These are phyloP conservation scores for Ambrosia trifida DNA, from an alignment of 129 eudicot genomes.

Conservation along the genomic window DNA sequence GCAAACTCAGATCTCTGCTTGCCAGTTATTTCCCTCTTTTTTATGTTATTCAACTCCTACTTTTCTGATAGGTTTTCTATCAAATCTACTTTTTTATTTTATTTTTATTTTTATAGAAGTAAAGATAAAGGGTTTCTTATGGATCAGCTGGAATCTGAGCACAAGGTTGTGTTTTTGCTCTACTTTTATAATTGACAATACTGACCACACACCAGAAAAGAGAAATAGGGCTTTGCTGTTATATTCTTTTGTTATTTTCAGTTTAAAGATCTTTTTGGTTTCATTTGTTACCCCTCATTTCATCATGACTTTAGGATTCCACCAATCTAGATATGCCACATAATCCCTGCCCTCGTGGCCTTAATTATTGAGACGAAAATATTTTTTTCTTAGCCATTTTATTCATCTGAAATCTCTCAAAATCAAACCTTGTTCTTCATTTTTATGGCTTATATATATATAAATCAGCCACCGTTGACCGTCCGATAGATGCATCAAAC, in stretches of 20 bases:
- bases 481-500: background rate
- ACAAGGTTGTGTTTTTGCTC: background rate
- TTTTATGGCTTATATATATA: background rate
- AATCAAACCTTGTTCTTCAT: conserved; percentile 16
- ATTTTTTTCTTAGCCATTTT: conserved; percentile 3
- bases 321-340: conserved; percentile 39
- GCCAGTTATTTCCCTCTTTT: background rate
- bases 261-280: conserved; percentile 32
- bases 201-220: conserved; percentile 22
- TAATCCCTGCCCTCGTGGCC: conserved; percentile 37
- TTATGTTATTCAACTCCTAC: background rate
- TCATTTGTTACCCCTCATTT: conserved; percentile 28
- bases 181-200: conserved; percentile 2
- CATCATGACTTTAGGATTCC: conserved; percentile 20
- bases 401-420: conserved; percentile 4
- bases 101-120: no score
- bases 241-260: conserved; percentile 17
- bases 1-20: conserved; percentile 29
- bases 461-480: background rate
- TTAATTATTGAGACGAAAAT: conserved; percentile 20
- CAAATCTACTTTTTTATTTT: conserved; percentile 2
- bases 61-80: conserved; percentile 5
- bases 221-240: conserved; percentile 28
- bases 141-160: conserved; percentile 14
- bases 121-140: background rate